These are phyloP conservation scores for Viridothelium virens DNA, from an alignment of 495 filamentous ascomycete genomes.

Conservation along the genomic window DNA sequence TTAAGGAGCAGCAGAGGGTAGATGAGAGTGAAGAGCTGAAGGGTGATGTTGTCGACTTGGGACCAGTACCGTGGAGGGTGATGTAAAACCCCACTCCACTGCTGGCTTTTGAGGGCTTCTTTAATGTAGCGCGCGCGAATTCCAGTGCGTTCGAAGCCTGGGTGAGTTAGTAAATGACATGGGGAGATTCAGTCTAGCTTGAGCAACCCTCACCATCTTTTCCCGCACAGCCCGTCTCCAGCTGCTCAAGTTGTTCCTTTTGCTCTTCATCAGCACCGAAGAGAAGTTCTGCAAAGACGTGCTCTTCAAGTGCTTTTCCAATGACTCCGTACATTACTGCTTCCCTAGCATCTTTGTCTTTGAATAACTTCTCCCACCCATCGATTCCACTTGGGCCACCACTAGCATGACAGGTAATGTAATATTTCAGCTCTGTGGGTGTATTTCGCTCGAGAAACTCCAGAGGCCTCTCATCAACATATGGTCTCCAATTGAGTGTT, in stretches of 20 bases:
- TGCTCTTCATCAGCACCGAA: slow-evolving; percentile 14
- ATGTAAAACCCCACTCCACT: background rate
- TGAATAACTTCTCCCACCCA: slow-evolving; percentile 16
- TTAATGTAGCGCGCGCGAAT: background rate
- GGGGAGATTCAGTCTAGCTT: background rate
- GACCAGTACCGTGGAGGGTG: slow-evolving; percentile 1
- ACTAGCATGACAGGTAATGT: slow-evolving; percentile 18
- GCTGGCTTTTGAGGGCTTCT: background rate
- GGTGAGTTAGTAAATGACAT: background rate
- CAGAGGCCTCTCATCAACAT: background rate
- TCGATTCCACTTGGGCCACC: slow-evolving; percentile 12
- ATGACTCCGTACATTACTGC: slow-evolving; percentile 17
- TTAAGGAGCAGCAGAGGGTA: background rate
- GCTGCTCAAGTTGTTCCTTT: background rate
- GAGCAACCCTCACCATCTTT: slow-evolving; percentile 14
- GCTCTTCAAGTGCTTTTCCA: slow-evolving; percentile 19
- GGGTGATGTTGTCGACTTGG: background rate
- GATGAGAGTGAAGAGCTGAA: background rate
- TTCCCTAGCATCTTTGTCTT: slow-evolving; percentile 6
- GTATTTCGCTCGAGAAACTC: background rate
- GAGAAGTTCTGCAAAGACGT: slow-evolving; percentile 17
- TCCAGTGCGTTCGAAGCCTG: slow-evolving; percentile 17
- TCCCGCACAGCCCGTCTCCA: background rate
- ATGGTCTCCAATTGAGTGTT: background rate
- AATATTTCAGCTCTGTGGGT: background rate